Evolutionary conservation across 495 filamentous ascomycete species (phyloP).

Genomic region (Penicillium samsonianum): DNA sequence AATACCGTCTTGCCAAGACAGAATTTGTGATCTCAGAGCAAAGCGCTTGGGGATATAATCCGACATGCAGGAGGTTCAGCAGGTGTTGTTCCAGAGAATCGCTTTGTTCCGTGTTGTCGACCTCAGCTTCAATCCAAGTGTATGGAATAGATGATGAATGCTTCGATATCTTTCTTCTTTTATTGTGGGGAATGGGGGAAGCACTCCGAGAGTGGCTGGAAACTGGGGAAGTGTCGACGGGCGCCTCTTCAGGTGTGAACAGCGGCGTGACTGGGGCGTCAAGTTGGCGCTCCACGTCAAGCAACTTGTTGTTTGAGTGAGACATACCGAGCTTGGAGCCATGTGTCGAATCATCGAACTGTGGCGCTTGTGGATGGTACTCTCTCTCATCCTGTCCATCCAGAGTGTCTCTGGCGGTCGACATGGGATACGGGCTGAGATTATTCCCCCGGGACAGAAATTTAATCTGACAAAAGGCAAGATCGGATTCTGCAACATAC

Average conservation of each 20-base stretch:
- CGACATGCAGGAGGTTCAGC: constrained; percentile 20
- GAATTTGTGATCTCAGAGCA: not conserved
- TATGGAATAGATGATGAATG: constrained; percentile 17
- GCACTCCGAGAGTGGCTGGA: too few species aligned
- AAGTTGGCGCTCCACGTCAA: not conserved
- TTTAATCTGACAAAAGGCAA: constrained; percentile 67
- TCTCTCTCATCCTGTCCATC: not conserved
- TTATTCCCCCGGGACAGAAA: constrained; percentile 51
- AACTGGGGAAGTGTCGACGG: not conserved
- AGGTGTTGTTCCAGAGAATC: constrained; percentile 17
- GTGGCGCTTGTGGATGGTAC: not conserved
- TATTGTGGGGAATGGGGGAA: not conserved
- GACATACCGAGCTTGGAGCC: not conserved
- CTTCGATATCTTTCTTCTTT: not conserved
- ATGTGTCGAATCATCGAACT: not conserved
- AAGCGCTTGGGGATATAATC: constrained; percentile 11
- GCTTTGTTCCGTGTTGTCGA: not conserved
- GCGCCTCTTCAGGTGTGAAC: not conserved
- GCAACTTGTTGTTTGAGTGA: not conserved
- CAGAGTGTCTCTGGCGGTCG: not conserved
- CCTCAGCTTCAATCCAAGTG: constrained; percentile 19
- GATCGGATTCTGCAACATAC: constrained; percentile 55
- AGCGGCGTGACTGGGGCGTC: not conserved
- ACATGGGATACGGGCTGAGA: not conserved
- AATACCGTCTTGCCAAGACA: constrained; percentile 10